Conservation (phyloP, 331 rosid species). For the Pyrus hybrid region DNA sequence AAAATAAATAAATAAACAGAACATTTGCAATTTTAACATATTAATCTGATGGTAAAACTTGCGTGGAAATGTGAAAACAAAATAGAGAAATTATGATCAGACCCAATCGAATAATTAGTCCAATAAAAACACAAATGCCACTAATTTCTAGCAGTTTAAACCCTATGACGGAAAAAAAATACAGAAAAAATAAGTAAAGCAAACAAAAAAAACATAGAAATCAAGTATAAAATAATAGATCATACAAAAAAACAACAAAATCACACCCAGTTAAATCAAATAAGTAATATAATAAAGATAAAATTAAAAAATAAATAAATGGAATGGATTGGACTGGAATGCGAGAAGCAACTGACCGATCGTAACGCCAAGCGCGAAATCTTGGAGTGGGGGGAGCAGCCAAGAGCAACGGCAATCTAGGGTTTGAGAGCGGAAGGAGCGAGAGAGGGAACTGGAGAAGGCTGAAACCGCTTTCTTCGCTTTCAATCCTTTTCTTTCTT, state of each 20-base stretch:
- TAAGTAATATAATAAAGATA: not conserved
- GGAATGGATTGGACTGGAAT: not conserved
- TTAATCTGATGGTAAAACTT: not conserved
- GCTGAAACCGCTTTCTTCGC: conserved; percentile 3
- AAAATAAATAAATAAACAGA: no score
- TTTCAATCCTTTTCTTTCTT: not conserved
- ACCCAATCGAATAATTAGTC: not conserved
- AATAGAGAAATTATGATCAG: not conserved
- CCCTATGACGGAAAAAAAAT: not conserved
- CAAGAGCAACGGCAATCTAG: not conserved
- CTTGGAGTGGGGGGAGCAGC: conserved; percentile 8
- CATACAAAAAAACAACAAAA: not conserved
- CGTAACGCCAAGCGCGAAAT: conserved; percentile 17
- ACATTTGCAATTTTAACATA: no score
- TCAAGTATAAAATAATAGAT: not conserved
- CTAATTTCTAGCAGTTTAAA: not conserved
- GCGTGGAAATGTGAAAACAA: not conserved
- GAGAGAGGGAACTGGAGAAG: not conserved
- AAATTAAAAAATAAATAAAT: not conserved
- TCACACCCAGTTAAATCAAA: not conserved
- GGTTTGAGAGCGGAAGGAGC: not conserved
- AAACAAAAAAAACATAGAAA: not conserved
- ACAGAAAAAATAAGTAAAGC: not conserved
- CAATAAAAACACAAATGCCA: not conserved
- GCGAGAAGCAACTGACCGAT: conserved; percentile 25